Evolutionary conservation across 2,329 filamentous ascomycete genomes (phyloP), one percentile per base, ranked within the genome.

Genomic region (Didymella segeticola): DNA sequence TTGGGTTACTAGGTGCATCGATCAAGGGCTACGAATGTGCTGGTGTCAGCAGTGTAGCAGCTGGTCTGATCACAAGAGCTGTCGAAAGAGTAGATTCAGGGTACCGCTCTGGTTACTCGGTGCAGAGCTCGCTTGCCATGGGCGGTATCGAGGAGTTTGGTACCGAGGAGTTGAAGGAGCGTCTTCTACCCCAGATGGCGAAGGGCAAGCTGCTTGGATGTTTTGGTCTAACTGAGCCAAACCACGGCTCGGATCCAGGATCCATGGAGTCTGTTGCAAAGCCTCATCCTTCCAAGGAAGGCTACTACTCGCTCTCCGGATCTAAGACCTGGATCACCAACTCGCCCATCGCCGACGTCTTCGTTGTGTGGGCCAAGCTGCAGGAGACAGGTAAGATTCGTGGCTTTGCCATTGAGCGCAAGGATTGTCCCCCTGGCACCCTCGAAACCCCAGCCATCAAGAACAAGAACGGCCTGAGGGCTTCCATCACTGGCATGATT

Each of bases 261-360:
- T 90, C 89, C 29, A 93, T 96, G 91, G 92, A 96, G 81, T 91
- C 89, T 5, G 82, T 84, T 9, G 93, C 92, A n/a, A 91, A 87
- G 71, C 87, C 88, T 42, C 91, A 96, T 71, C 90, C 91, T 5
- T 87, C 85, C 7, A 93, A 93, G 80, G 88, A 90, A 69, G 92
- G 91, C 1, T 91, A 91, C 74, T 89, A 88, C 66, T 84, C 87
- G 36, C 78, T 96, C 29, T 91, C 87, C 38, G 92, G 92, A 1
- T 80, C 89, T 43, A 96, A 96, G 81, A 96, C 93, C 0, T 96
- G 92, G 92, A 96, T 96, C 72, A 96, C 92, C 12, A 96, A 96
- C 76, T 93, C 90, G 7, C 92, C 92, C 3, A 96, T 96, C 65
- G 86, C 91, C 1, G 91, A 96, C 65, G 82, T 96, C 2, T 77